phyloP scores from a whole-genome alignment of 2,329 filamentous ascomycete genomes.

The Lasiodiplodia citricola region DNA sequence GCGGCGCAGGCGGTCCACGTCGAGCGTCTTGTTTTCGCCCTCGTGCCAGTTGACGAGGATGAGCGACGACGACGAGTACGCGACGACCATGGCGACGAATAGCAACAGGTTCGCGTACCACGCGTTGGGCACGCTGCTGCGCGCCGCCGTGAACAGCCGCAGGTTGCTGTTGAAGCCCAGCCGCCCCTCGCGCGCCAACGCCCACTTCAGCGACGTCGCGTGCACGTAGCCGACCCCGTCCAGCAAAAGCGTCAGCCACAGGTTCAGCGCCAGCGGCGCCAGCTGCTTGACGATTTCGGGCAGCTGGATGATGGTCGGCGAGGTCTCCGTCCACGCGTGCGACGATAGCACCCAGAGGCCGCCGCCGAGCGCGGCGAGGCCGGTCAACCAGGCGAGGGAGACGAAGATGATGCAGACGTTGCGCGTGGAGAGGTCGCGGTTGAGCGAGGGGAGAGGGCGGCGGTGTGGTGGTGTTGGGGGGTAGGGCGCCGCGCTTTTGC shows the following conservation, averaged over 20 bases:
- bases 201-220: neutral
- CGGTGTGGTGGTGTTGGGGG: neutral
- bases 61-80: neutral
- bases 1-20: neutral
- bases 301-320: neutral
- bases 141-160: neutral
- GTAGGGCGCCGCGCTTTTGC: neutral
- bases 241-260: neutral
- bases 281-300: neutral
- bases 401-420: neutral
- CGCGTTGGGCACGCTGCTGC: neutral
- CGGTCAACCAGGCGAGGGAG: neutral
- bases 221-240: neutral
- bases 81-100: neutral
- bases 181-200: neutral
- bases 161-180: neutral
- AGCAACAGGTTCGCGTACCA: neutral
- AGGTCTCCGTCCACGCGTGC: neutral
- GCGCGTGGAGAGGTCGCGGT: neutral
- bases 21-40: neutral
- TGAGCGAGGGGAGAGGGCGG: neutral
- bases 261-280: neutral
- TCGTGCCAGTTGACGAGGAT: neutral
- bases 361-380: neutral
- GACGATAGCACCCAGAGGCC: neutral